A percentile compares a stretch with the other conserved stretches of the same genome.
phyloP scores from a whole-genome alignment of 208 protist species.

The Trypanosoma congolense region DNA sequence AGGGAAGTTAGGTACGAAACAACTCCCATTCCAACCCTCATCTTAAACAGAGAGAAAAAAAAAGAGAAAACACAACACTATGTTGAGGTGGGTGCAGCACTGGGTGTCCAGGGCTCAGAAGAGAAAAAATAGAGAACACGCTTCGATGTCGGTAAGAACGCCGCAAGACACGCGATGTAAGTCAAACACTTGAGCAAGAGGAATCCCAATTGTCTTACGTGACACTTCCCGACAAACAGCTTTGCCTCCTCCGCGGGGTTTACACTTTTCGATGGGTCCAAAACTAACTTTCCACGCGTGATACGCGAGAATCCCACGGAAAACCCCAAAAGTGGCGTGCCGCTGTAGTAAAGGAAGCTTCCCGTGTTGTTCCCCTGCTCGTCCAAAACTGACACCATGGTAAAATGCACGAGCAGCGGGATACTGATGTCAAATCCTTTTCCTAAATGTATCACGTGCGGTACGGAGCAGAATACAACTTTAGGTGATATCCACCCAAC shows the following conservation, averaged over 20 bases:
- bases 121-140: conserved; percentile 36
- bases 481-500: conserved; percentile 86
- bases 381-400: conserved; percentile 77
- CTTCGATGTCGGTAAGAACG: conserved; percentile 69
- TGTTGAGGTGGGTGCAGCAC: too few relatives aligned
- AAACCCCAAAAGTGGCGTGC: conserved; percentile 76
- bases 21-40: too few relatives aligned
- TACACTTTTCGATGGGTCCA: conserved; percentile 62
- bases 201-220: conserved; percentile 77
- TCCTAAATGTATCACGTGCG: conserved; percentile 73
- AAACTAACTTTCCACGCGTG: conserved; percentile 53
- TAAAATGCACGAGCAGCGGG: conserved; percentile 79
- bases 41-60: too few relatives aligned
- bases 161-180: conserved; percentile 54
- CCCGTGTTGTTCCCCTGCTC: conserved; percentile 76
- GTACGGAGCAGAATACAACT: conserved; percentile 63
- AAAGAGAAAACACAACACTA: too few relatives aligned
- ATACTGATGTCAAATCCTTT: conserved; percentile 74
- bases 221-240: conserved; percentile 71
- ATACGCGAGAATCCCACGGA: conserved; percentile 59
- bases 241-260: conserved; percentile 56
- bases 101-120: background rate
- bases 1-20: too few relatives aligned
- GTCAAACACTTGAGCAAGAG: conserved; percentile 55
- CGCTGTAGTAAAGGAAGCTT: conserved; percentile 79